Evolutionary conservation across 169 alveolate species (phyloP).

Genomic region (Pseudocohnilembus persalinus): DNA sequence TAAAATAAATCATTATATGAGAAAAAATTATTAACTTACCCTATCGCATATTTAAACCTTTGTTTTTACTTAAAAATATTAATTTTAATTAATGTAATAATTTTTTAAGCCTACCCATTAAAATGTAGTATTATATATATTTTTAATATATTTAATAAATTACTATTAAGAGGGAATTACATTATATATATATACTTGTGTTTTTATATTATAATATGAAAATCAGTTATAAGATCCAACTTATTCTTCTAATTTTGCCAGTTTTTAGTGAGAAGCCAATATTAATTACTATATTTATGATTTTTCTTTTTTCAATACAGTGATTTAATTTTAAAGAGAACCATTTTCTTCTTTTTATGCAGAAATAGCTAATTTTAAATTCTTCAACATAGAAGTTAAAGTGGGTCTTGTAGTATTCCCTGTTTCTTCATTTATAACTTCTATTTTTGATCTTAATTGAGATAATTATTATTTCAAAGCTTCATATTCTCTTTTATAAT

Average conservation of each 20-base stretch:
- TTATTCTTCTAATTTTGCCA: conserved; percentile 25
- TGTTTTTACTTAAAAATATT: no score
- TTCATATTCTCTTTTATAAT: conserved; percentile 29
- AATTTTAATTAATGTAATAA: no score
- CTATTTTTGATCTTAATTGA: conserved; percentile 20
- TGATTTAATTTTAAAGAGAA: conserved; percentile 18
- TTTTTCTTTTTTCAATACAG: conserved; percentile 28
- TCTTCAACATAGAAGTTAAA: conserved; percentile 22
- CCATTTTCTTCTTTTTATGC: conserved; percentile 37
- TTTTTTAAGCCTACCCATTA: no score
- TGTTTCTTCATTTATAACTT: conserved; percentile 26
- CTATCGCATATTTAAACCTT: no score
- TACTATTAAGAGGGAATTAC: no score
- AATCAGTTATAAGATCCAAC: conserved; percentile 1
- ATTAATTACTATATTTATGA: conserved; percentile 28
- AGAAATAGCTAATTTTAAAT: conserved; percentile 29
- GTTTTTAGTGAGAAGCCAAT: conserved; percentile 13
- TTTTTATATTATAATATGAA: no score
- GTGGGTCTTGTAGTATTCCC: conserved; percentile 36
- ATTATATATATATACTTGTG: no score
- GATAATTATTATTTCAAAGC: conserved; percentile 23
- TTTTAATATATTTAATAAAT: no score
- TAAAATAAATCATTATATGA: no score
- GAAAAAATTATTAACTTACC: no score
- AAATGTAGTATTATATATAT: no score